Conservation (phyloP, 2,329 filamentous ascomycete genomes). For the Atkinsonella texensis region DNA sequence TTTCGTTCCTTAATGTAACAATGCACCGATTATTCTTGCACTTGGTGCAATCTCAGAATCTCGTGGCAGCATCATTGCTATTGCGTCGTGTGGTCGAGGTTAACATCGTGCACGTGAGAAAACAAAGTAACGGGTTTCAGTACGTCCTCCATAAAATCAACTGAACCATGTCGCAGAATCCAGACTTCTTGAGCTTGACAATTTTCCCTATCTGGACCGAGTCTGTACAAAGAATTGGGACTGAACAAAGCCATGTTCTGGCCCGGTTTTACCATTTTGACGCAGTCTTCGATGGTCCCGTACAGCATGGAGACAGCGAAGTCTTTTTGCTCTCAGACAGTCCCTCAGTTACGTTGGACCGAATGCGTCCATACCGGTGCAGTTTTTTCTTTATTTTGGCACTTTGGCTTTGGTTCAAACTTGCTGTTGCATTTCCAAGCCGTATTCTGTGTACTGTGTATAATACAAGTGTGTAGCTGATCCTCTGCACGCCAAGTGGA, state of each 20-base stretch:
- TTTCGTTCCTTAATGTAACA: not conserved
- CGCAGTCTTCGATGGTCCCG: not conserved
- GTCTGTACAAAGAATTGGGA: not conserved
- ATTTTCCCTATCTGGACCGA: not conserved
- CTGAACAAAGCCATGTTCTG: not conserved
- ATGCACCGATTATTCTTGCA: not conserved
- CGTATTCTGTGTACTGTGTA: conserved; percentile 53
- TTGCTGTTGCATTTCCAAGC: conserved; percentile 49
- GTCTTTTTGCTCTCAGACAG: not conserved
- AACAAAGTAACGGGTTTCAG: too few species aligned
- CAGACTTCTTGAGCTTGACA: not conserved
- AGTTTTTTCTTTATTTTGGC: not conserved
- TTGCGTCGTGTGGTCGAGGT: not conserved
- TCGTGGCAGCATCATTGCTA: not conserved
- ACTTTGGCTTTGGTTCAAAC: conserved; percentile 9
- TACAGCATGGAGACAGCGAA: not conserved
- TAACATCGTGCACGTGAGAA: not conserved
- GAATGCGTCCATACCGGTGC: not conserved
- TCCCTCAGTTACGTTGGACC: not conserved
- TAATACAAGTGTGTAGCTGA: conserved; percentile 44
- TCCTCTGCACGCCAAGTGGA: conserved; percentile 43
- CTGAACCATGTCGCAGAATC: too few species aligned
- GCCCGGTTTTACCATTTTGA: not conserved
- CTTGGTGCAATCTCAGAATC: not conserved
- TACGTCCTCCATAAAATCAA: too few species aligned